These are phyloP conservation scores for Diversispora epigaea DNA, from an alignment of 192 early-diverging fungal genomes.

Conservation along the genomic window DNA sequence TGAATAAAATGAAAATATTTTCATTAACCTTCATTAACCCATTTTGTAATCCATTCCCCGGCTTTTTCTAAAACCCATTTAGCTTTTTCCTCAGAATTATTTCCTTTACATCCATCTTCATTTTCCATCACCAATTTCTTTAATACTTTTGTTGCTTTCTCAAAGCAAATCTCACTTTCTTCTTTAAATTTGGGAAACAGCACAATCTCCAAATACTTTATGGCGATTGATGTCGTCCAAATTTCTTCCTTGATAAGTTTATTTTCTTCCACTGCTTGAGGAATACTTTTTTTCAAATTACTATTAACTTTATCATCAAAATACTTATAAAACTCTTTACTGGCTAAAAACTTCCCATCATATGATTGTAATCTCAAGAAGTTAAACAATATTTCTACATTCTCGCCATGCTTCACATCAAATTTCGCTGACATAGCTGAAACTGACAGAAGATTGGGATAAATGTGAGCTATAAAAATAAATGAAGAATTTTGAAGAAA, in stretches of 20 bases:
- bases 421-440: not conserved
- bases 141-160: slow-evolving; percentile 24
- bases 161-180: slow-evolving; percentile 22
- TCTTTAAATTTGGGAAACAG: slow-evolving; percentile 4
- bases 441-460: not conserved
- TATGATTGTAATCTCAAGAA: slow-evolving; percentile 28
- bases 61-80: not conserved
- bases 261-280: not conserved
- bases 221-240: not conserved
- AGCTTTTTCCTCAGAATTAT: not conserved
- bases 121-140: not conserved
- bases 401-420: not conserved
- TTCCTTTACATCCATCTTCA: not conserved
- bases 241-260: not conserved
- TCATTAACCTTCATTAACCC: slow-evolving; percentile 13
- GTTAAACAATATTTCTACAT: not conserved
- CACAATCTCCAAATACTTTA: slow-evolving; percentile 12
- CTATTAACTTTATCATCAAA: not conserved
- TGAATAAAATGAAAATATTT: too few relatives aligned
- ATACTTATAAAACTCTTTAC: slow-evolving; percentile 3
- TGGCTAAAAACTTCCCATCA: slow-evolving; percentile 22
- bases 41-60: not conserved
- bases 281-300: not conserved
- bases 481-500: too few relatives aligned
- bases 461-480: too few relatives aligned